phyloP scores from a whole-genome alignment of 495 filamentous ascomycete species.

The Hapsidospora chrysogenum region DNA sequence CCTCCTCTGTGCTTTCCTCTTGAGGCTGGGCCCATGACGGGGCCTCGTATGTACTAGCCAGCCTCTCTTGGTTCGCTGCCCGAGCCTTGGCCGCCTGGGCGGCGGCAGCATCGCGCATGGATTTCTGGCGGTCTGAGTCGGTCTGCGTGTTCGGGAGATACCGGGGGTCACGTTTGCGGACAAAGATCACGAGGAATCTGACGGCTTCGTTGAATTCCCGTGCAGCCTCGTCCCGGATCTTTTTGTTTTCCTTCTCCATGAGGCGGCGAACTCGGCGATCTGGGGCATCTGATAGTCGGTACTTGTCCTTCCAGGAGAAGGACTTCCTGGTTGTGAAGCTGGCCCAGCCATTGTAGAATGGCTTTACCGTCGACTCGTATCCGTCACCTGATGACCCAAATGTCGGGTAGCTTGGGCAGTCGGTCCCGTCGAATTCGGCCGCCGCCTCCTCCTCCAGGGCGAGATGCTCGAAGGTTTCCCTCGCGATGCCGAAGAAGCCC shows the following conservation, averaged over 20 bases:
- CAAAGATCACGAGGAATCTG: conserved; percentile 68
- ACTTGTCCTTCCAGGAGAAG: conserved; percentile 79
- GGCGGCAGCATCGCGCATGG: conserved; percentile 57
- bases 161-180: conserved; percentile 83
- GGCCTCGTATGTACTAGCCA: conserved; percentile 36
- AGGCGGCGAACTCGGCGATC: conserved; percentile 67
- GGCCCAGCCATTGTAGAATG: conserved; percentile 72
- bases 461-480: conserved; percentile 59
- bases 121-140: conserved; percentile 65
- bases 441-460: conserved; percentile 66
- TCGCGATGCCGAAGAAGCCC: conserved; percentile 71
- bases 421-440: conserved; percentile 44
- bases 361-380: conserved; percentile 53
- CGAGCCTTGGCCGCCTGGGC: conserved; percentile 74
- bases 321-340: conserved; percentile 69
- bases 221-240: conserved; percentile 62
- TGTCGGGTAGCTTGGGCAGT: conserved; percentile 46
- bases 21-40: conserved; percentile 64
- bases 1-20: conserved; percentile 21
- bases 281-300: conserved; percentile 67
- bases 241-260: conserved; percentile 93
- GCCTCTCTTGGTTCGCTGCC: conserved; percentile 61
- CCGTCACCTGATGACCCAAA: conserved; percentile 57
- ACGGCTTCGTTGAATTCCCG: conserved; percentile 90
- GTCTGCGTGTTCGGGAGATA: conserved; percentile 50